Percentiles rank a stretch among this genome's conserved stretches.
Evolutionary conservation across 2,329 filamentous ascomycete genomes (phyloP).

Genomic region (Colletotrichum spaethianum): DNA sequence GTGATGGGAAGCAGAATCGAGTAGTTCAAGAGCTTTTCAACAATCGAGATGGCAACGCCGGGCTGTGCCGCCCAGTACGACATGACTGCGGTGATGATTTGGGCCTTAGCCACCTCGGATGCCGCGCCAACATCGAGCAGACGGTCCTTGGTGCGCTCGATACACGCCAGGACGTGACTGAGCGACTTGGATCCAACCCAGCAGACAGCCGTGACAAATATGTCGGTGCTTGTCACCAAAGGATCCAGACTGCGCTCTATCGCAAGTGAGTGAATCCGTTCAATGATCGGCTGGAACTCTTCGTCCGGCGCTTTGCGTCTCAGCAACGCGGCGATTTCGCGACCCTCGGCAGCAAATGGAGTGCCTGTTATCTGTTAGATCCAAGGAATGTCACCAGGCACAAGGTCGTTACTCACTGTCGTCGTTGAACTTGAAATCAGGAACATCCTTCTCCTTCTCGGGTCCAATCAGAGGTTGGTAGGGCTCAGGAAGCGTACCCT

Average conservation of each 20-base stretch:
- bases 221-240: constrained; percentile 89
- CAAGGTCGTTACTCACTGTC: constrained; percentile 69
- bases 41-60: constrained; percentile 90
- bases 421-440: constrained; percentile 90
- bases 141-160: constrained; percentile 93
- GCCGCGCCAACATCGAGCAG: constrained; percentile 83
- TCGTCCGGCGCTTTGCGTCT: constrained; percentile 88
- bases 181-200: constrained; percentile 95
- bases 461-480: constrained; percentile 87
- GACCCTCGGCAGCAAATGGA: constrained; percentile 88
- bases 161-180: constrained; percentile 94
- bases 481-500: constrained; percentile 88
- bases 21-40: constrained; percentile 98
- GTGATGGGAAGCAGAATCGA: constrained; percentile 89
- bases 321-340: constrained; percentile 83
- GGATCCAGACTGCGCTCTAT: constrained; percentile 80
- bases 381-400: background rate
- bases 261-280: constrained; percentile 85
- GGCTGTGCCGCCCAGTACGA: constrained; percentile 95
- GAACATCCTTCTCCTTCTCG: constrained; percentile 95
- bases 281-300: constrained; percentile 86
- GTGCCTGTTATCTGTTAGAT: constrained; percentile 66
- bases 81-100: constrained; percentile 93
- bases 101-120: constrained; percentile 82
- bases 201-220: constrained; percentile 93